Base-by-base conservation (phyloP, 257 asterid genomes). In the Przewalskia tangutica region DNA sequence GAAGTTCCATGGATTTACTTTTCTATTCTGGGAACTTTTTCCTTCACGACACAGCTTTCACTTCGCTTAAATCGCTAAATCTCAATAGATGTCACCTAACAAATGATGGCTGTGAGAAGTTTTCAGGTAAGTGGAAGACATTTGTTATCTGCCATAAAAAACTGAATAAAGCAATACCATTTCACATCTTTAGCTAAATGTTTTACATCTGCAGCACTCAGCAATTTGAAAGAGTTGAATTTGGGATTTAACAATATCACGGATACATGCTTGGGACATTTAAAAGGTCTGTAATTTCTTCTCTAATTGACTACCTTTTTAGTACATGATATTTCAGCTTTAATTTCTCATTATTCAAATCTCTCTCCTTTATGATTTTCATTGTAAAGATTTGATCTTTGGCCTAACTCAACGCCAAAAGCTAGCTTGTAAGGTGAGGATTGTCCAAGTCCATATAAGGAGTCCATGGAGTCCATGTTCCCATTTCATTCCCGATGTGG, bases 161-260 rank as follows among this genome's bases (percentile, higher is more conserved):
- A 44, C 46, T 50, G 38, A 50, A 7, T 10, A 75, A 73, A 50
- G 23, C 51, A 12, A 63, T 53, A 63, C 23, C 23, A 18, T 60
- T 63, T 63, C 8, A 51, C 51, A 63, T 80, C 60, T 50, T 46
- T 23, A 46, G 27, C 73, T 46, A 23, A 80, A 17, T n/a, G 60
- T 80, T 62, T 23, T 63, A 1, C 40, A 62, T 46, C 62, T 80
- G 83, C 83, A 80, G 83, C 34, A 5, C 65, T 80, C 63, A 44
- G 76, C 51, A 80, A 20, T 23, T 64, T 80, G 83, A 63, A 80
- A 54, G 83, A 44, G 83, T 80, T 64, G 75, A 80, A 80, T 54
- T 44, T 80, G 48, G 83, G 83, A 80, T 64, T 23, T 46, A 80
- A 80, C 65, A 44, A 80, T 48, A 80, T 80, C 63, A 63, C 83